Evolutionary conservation across 2,329 filamentous ascomycete genomes (phyloP), one percentile per base, ranked within the genome.

Genomic region (Berkeleyomyces basicola): DNA sequence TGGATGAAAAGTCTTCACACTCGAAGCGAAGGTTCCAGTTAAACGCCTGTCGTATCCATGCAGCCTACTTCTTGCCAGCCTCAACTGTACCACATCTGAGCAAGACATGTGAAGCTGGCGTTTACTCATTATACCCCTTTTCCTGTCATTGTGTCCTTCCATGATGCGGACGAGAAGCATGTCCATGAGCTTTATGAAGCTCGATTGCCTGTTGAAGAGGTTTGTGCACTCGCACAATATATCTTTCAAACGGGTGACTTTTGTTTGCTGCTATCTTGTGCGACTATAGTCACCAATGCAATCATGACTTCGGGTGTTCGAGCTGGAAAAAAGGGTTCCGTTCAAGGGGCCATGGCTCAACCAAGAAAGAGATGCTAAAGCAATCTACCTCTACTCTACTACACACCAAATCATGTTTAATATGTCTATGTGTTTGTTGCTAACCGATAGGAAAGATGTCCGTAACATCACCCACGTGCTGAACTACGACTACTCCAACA

Each of bases 401-500:
- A 23, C 23, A 23, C 23, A 23, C 23, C 23, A 23, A 23, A 1
- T 23, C 23, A 23, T 23, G 23, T 23, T 23, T 23, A 23, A 23
- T 16, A 16, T 33, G 5, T 58, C 5, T 33, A 39, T 58, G 36
- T 62, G 75, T 79, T 72, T 78, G 67, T 71, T 70, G 70, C 72
- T 64, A 64, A 64, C 63, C 60, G 57, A 36, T 42, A 55, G 71
- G 72, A 73, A 96, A 97, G 93, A 99, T 87, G 93, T 99, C 81
- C 92, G 91, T 79, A 95, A 99, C 83, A 99, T 99, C 80, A 97
- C 93, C 78, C 93, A 99, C 80, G 93, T 99, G 78, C 83, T 99
- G 79, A 97, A 97, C 85, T 96, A 97, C 88, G 93, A 97, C 76
- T 97, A 97, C 78, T 92, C 92, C 75, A 97, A 97, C 81, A 97